Evolutionary conservation across 768 basidiomycete genomes (phyloP).

Genomic region (Xanthoconium purpureum): DNA sequence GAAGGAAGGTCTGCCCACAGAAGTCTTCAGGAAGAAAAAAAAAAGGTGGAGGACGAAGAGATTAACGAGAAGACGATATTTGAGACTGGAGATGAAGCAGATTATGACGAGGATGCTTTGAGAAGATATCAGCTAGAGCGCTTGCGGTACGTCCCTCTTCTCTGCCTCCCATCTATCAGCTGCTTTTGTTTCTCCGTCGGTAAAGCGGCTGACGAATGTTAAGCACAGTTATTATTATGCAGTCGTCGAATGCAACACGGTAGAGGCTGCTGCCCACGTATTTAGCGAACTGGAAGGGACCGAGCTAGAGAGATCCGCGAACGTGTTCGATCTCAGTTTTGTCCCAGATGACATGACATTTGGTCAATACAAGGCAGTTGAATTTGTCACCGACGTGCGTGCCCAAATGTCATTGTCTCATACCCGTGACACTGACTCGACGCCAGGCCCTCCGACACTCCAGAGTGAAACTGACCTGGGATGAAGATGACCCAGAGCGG

Average conservation of each 20-base stretch:
- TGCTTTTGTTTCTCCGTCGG: not conserved
- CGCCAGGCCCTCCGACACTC: conserved; percentile 91
- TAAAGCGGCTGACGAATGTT: conserved; percentile 5
- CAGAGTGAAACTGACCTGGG: conserved; percentile 98
- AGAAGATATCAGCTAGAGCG: conserved; percentile 92
- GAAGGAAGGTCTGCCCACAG: conserved; percentile 81
- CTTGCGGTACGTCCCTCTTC: conserved; percentile 58
- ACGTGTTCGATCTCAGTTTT: conserved; percentile 92
- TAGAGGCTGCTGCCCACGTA: conserved; percentile 73
- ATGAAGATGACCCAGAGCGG: conserved; percentile 92
- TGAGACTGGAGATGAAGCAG: conserved; percentile 65
- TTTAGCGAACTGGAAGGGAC: conserved; percentile 88
- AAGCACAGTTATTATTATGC: conserved; percentile 88
- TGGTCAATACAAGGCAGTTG: conserved; percentile 74
- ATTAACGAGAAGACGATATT: conserved; percentile 63
- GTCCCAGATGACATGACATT: conserved; percentile 89
- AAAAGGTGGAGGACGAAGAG: conserved; percentile 47
- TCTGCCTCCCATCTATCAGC: not conserved
- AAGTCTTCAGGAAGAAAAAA: conserved; percentile 67
- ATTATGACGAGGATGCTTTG: conserved; percentile 86
- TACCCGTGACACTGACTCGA: not conserved
- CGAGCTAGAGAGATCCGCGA: conserved; percentile 94
- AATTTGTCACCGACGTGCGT: conserved; percentile 91
- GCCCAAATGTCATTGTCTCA: too few relatives aligned
- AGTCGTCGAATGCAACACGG: conserved; percentile 81